These are phyloP conservation scores for Cicer bijugum DNA, from an alignment of 306 rosid species.

Conservation along the genomic window DNA sequence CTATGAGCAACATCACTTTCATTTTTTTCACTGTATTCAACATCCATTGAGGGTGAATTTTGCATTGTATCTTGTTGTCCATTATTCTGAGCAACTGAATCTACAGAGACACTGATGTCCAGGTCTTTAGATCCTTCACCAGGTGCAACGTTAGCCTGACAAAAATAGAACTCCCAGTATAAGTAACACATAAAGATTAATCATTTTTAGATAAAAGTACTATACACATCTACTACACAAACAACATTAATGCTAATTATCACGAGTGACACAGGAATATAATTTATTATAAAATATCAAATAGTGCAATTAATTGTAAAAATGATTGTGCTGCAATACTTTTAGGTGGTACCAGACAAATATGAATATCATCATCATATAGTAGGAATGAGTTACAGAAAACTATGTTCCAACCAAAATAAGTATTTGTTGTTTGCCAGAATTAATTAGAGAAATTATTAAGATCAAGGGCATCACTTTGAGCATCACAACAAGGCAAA, in stretches of 20 bases:
- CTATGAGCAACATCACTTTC: slow-evolving; percentile 48
- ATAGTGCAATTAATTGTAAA: slow-evolving; percentile 34
- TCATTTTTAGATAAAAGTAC: slow-evolving; percentile 28
- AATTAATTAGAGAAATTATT: neutral
- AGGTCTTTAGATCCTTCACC: slow-evolving; percentile 53
- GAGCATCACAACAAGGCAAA: neutral
- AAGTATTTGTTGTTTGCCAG: neutral
- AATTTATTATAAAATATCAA: neutral
- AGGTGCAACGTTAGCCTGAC: slow-evolving; percentile 53
- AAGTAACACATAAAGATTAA: slow-evolving; percentile 15
- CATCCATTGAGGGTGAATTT: slow-evolving; percentile 47
- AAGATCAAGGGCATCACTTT: neutral
- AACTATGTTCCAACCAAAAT: neutral
- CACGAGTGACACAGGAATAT: neutral
- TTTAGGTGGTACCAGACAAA: neutral
- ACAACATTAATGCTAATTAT: neutral
- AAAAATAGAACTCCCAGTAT: slow-evolving; percentile 36
- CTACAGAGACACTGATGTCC: slow-evolving; percentile 46
- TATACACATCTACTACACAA: neutral
- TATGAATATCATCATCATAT: neutral
- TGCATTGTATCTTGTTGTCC: slow-evolving; percentile 49
- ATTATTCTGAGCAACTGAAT: slow-evolving; percentile 50
- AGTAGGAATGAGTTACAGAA: neutral
- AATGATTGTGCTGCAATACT: slow-evolving; percentile 27
- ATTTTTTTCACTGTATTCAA: slow-evolving; percentile 49